Conservation (phyloP, 2,329 filamentous ascomycete genomes). For the Huntiella bhutanensis region DNA sequence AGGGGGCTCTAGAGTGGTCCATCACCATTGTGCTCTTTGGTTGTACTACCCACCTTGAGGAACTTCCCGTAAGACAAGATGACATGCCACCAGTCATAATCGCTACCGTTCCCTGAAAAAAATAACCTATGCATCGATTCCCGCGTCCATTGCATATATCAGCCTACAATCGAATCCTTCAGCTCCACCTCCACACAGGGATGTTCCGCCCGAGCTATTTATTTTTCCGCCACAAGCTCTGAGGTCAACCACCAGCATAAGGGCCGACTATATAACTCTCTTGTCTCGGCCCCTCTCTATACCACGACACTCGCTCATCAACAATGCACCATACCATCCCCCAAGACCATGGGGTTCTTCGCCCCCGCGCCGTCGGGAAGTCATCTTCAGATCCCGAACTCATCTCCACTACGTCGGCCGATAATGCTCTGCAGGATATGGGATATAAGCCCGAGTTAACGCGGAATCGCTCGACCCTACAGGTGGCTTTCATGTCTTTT, state of each 20-base stretch:
- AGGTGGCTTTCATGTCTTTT: conserved; percentile 60
- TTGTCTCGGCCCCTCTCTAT: not conserved
- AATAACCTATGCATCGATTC: not conserved
- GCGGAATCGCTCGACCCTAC: conserved; percentile 45
- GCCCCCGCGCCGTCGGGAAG: not conserved
- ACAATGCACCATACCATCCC: not conserved
- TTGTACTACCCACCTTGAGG: too few relatives aligned
- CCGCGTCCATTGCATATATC: not conserved
- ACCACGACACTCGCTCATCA: not conserved
- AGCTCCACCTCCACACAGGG: not conserved
- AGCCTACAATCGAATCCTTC: not conserved
- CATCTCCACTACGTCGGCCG: conserved; percentile 25
- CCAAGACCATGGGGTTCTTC: conserved; percentile 5
- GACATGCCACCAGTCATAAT: too few relatives aligned
- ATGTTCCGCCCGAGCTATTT: not conserved
- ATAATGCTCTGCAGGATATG: conserved; percentile 42
- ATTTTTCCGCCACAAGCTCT: not conserved
- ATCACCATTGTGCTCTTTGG: too few relatives aligned
- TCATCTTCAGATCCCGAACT: conserved; percentile 11
- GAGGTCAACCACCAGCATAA: not conserved
- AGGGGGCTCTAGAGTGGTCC: too few relatives aligned
- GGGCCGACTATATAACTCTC: not conserved
- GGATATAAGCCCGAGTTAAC: conserved; percentile 48
- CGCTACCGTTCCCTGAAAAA: not conserved
- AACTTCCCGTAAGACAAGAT: too few relatives aligned